phyloP scores from a whole-genome alignment of 2,329 filamentous ascomycete genomes.

The Trichoderma sp. region DNA sequence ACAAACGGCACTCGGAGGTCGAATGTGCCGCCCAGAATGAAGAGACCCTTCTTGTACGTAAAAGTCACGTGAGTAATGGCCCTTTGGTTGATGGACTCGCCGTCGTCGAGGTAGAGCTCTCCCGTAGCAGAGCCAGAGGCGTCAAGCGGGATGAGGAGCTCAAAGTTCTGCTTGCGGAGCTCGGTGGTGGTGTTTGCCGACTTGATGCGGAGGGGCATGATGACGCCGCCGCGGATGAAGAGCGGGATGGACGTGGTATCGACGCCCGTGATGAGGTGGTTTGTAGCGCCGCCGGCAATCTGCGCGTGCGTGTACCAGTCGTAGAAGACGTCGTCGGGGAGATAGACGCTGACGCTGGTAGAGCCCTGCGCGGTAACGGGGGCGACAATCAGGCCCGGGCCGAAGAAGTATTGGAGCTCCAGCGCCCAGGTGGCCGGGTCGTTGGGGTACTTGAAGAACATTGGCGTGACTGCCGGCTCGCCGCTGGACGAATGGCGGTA shows the following conservation, averaged over 20 bases:
- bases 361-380: conserved; percentile 50
- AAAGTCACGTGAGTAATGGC: conserved; percentile 60
- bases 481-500: conserved; percentile 61
- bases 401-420: conserved; percentile 55
- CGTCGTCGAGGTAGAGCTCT: conserved; percentile 76
- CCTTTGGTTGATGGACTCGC: conserved; percentile 63
- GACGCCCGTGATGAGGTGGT: conserved; percentile 42
- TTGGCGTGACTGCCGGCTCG: conserved; percentile 65
- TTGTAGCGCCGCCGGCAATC: conserved; percentile 45
- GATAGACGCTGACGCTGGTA: conserved; percentile 49
- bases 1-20: conserved; percentile 49
- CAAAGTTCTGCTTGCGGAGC: conserved; percentile 66
- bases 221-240: conserved; percentile 64
- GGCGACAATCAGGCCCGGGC: conserved; percentile 50
- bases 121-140: conserved; percentile 64
- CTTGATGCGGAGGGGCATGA: conserved; percentile 61
- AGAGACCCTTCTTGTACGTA: conserved; percentile 54
- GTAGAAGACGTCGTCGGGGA: conserved; percentile 54
- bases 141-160: conserved; percentile 68
- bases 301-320: conserved; percentile 52
- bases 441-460: conserved; percentile 70
- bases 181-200: conserved; percentile 64
- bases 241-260: conserved; percentile 59
- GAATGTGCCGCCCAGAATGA: conserved; percentile 56
- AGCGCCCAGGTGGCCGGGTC: conserved; percentile 49